Base-by-base conservation (phyloP, 129 eudicot species). In the Gnaphalium uliginosum region DNA sequence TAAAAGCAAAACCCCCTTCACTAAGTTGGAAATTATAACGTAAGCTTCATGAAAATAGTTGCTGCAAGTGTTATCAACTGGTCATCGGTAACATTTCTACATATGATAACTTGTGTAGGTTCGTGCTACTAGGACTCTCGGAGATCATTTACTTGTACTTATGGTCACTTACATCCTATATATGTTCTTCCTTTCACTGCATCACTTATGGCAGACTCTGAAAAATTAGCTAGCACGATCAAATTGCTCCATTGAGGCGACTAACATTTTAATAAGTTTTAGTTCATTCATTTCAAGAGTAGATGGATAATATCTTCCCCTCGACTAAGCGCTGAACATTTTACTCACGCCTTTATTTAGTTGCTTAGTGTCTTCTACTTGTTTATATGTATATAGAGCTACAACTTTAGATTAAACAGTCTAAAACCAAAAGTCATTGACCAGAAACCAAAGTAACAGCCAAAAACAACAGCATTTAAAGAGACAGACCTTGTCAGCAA, bases 401-500 rank as follows among this genome's bases (percentile, higher is more conserved):
- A 69, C 13, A 21, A 57, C 26, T 64, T 25, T n/a, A 27, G 66
- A 61, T 50, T 25, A 5, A 8, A 60, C 43, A 3, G 25, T 43
- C 72, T 5, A 33, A 22, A 37, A 66, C 48, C 50, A 65, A 82
- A 32, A 13, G 30, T 23, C 46, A 33, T 8, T 27, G 27, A 37
- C 68, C 59, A 61, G 11, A 26, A 67, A 48, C 66, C 54, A 41
- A 6, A 66, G 53, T 60, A 35, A 46, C 26, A 54, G 68, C 63
- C 32, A 30, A 70, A 63, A 78, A 24, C 37, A 46, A 58, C 69
- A 30, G 24, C 57, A 56, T 77, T 57, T 17, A 68, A 77, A 82
- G 53, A 72, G 68, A 63, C 80, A 73, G 75, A 94, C 97, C 99
- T 94, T 94, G 76, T 94, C 99, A n/a, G 99, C 94, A 75, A 85